Evolutionary conservation across 2,329 filamentous ascomycete species (phyloP), one percentile per base, ranked within the genome.

Genomic region (Verticillium tricorpus): DNA sequence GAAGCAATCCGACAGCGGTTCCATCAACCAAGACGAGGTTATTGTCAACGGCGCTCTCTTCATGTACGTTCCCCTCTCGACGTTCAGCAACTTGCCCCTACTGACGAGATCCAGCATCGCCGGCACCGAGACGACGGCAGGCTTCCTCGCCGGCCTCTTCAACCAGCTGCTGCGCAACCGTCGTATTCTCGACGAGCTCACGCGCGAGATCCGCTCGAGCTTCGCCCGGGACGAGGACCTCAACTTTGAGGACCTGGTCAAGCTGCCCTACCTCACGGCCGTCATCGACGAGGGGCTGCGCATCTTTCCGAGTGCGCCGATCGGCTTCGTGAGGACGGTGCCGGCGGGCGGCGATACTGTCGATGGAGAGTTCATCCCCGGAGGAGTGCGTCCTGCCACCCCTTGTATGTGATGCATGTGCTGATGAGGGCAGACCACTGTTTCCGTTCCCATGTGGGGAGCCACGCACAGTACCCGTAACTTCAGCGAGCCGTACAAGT

Each of bases 281-380:
- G 71, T 77, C 1, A 69, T 78, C 8, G 70, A 74, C 19, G 77
- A 79, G 57, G 68, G 70, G 0, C 60, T 78, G 3, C 72, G 76
- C 1, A 66, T 78, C 62, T 63, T 60, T 31, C 62, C 57, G 6
- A 60, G 57, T 5, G 63, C 59, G 22, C 62, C 62, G 12, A 65
- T 62, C 15, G 52, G 61, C 12, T 56, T 65, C 11, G 57, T 58
- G 5, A 39, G 62, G 2, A 62, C 59, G 17, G 63, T 63, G 17
- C 62, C 63, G 14, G 57, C 55, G 12, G 37, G 1, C 4, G 63
- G 63, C 1, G 63, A 65, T 2, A 58, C 55, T 1, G 59, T 65
- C 34, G 58, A 56, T 25, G 55, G 55, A 9, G 55, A 34, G 28
- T 56, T 56, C 28, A 56, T 56, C n/a, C 55, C 55, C 5, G 55